Evolutionary conservation across 257 asterid species (phyloP).

Genomic region (Linderniella brevidens): DNA sequence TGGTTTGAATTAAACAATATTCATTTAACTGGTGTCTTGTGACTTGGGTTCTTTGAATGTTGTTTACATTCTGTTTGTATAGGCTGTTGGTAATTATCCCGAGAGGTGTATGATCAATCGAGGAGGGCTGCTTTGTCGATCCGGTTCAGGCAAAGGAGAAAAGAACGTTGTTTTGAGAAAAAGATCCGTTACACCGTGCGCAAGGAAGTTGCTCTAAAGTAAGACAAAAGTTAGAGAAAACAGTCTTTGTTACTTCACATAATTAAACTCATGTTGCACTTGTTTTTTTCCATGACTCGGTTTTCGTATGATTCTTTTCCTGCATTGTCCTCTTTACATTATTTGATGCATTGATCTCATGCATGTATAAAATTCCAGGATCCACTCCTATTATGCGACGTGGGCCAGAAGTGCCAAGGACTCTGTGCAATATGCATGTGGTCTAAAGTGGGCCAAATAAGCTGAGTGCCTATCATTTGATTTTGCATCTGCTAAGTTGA

Average conservation of each 20-base stretch:
- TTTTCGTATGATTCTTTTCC: neutral
- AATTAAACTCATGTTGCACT: neutral
- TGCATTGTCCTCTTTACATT: too few relatives aligned
- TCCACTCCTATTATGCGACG: slow-evolving; percentile 99
- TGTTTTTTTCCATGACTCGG: neutral
- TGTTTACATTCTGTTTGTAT: slow-evolving; percentile 11
- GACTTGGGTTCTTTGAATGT: slow-evolving; percentile 6
- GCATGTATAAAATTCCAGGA: slow-evolving; percentile 33
- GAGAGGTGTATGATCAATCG: slow-evolving; percentile 67
- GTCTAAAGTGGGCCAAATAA: slow-evolving; percentile 87
- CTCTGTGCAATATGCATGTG: slow-evolving; percentile 72
- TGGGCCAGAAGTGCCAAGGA: slow-evolving; percentile 65
- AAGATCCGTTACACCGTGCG: slow-evolving; percentile 90
- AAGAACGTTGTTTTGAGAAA: slow-evolving; percentile 88
- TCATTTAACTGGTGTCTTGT: neutral
- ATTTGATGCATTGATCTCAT: too few relatives aligned
- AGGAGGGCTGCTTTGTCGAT: slow-evolving; percentile 87
- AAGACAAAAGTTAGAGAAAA: slow-evolving; percentile 3
- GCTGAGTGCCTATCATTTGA: slow-evolving; percentile 19
- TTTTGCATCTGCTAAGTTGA: too few relatives aligned
- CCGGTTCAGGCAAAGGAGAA: slow-evolving; percentile 87
- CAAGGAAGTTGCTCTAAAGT: slow-evolving; percentile 99
- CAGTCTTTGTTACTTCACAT: neutral
- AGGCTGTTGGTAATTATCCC: slow-evolving; percentile 59
- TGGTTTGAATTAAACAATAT: slow-evolving; percentile 33